Evolutionary conservation across 2,329 filamentous ascomycete species (phyloP).

Genomic region (Nemania sp.): DNA sequence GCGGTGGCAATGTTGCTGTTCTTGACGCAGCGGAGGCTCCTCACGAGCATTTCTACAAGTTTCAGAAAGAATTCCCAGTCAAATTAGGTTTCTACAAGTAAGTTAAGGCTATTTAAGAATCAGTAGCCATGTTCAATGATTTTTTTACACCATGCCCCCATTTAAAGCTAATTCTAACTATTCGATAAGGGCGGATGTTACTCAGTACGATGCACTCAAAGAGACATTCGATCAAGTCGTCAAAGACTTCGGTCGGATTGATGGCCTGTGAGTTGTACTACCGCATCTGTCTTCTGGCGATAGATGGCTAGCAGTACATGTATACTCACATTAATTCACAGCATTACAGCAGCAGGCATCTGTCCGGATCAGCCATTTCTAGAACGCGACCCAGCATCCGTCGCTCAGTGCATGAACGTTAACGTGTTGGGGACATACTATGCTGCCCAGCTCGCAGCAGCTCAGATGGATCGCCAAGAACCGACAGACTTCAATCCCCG

Average conservation of each 20-base stretch:
- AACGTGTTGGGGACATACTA: slow-evolving; percentile 53
- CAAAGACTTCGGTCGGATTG: slow-evolving; percentile 8
- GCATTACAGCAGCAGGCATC: slow-evolving; percentile 32
- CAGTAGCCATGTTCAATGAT: neutral
- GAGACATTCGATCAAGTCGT: slow-evolving; percentile 3
- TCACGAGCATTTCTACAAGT: slow-evolving; percentile 32
- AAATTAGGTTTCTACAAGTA: slow-evolving; percentile 31
- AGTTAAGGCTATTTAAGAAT: neutral
- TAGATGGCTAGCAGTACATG: neutral
- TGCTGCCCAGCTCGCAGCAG: slow-evolving; percentile 52
- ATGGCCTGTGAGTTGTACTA: slow-evolving; percentile 6
- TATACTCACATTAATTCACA: neutral
- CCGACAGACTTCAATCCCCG: slow-evolving; percentile 41
- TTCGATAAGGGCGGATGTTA: slow-evolving; percentile 17
- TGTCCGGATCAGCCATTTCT: slow-evolving; percentile 33
- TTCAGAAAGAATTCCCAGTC: slow-evolving; percentile 28
- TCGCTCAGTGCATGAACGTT: slow-evolving; percentile 46
- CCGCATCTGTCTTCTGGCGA: neutral
- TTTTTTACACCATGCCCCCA: neutral
- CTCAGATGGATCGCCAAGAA: slow-evolving; percentile 52
- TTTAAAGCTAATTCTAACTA: neutral
- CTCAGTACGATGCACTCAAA: slow-evolving; percentile 15
- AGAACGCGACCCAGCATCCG: slow-evolving; percentile 41
- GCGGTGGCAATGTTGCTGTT: slow-evolving; percentile 23
- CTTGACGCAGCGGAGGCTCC: slow-evolving; percentile 25